Evolutionary conservation across 1,284 basidiomycete genomes (phyloP), one percentile per base, ranked within the genome.

Genomic region (Trichosporon sp.): DNA sequence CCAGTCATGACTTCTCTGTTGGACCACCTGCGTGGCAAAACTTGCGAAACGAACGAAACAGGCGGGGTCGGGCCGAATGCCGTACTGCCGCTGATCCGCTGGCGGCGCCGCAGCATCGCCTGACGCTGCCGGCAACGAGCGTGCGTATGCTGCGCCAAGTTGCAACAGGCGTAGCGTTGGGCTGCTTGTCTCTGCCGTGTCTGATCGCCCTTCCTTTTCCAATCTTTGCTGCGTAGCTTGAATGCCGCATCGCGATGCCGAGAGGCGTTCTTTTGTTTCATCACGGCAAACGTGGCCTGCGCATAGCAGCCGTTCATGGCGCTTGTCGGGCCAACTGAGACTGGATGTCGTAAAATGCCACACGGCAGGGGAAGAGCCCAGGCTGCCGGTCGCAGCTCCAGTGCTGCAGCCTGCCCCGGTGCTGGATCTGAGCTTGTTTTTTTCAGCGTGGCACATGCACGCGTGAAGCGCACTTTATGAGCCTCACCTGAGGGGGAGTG

Each of bases 311-410:
- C 16, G 48, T 7, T 26, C 19, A 16, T 46, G 4, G 16, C 43
- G 43, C 19, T 21, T 16, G n/a, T 21, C 51, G 51, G 51, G 19
- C 7, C 43, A 40, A n/a, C 46, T 48, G 8, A 26, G 51, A 21
- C 51, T 21, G 21, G 51, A 54, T 54, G 48, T 54, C 48, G 48
- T 54, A 54, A 54, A 26, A 54, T 26, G 51, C 51, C 51, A 54
- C 51, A 54, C 51, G 11, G 19, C 8, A 54, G 51, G 51, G 51
- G 51, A 8, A 54, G 51, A 19, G 51, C 19, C 51, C 51, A 54
- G 19, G 51, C 51, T 54, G 51, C 19, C 51, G 51, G 21, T 54
- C 21, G 51, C 19, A 21, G 19, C 16, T 10, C 8, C 16, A 14
- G 43, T 14, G 43, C 43, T 10, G 16, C n/a, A 14, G n/a, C 11